A percentile compares a stretch with the other conserved stretches of the same genome.
Evolutionary conservation across 306 rosid genomes (phyloP).

Genomic region (Inga laurina): DNA sequence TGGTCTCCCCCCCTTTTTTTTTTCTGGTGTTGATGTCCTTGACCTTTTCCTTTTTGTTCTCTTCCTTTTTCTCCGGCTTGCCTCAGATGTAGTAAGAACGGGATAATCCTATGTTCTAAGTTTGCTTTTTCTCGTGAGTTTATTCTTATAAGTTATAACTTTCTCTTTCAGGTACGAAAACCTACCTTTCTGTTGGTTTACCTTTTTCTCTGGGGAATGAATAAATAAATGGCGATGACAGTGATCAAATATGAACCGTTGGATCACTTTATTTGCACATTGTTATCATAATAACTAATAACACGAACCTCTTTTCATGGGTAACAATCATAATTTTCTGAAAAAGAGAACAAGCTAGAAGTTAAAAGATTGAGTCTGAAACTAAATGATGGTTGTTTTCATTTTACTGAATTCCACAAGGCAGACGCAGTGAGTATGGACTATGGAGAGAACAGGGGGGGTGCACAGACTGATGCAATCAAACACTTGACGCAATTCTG

Average conservation of each 20-base stretch:
- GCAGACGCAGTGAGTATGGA: constrained; percentile 11
- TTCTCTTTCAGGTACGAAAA: constrained; percentile 49
- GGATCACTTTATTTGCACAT: neutral
- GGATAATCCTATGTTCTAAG: constrained; percentile 65
- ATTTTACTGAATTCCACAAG: constrained; percentile 34
- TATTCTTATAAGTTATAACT: constrained; percentile 38
- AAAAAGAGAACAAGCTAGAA: constrained; percentile 28
- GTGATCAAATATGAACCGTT: constrained; percentile 22
- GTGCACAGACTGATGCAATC: constrained; percentile 28
- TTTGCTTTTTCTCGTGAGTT: constrained; percentile 43
- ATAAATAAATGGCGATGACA: constrained; percentile 22
- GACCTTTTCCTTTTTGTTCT: constrained; percentile 35
- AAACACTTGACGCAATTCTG: constrained; percentile 35
- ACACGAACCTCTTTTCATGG: neutral
- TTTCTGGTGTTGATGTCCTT: neutral
- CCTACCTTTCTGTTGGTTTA: constrained; percentile 42
- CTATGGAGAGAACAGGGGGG: constrained; percentile 10
- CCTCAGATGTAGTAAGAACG: constrained; percentile 53
- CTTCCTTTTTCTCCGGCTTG: constrained; percentile 45
- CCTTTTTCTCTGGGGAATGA: constrained; percentile 19
- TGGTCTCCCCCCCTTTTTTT: constrained; percentile 8
- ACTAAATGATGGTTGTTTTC: constrained; percentile 12
- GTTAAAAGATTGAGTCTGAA: constrained; percentile 29
- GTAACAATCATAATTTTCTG: constrained; percentile 7
- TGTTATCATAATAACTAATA: neutral